phyloP scores from a whole-genome alignment of 2,329 filamentous ascomycete genomes.

The Apiospora hydei region DNA sequence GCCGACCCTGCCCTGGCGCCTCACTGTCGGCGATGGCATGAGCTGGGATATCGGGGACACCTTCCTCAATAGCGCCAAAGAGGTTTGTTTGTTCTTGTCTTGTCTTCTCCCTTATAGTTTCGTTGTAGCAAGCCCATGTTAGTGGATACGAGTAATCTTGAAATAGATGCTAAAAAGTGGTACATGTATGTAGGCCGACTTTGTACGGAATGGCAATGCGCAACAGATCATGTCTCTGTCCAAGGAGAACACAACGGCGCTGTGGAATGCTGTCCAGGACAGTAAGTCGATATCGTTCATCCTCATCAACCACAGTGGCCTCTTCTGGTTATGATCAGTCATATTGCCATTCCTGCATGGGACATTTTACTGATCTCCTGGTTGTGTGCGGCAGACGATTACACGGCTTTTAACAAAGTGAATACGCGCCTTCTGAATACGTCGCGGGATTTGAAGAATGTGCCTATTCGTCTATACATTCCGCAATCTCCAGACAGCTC shows the following conservation, averaged over 20 bases:
- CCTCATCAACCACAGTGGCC: not conserved
- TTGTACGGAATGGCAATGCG: conserved; percentile 84
- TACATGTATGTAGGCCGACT: conserved; percentile 68
- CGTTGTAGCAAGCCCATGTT: not conserved
- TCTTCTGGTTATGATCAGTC: not conserved
- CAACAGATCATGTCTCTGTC: conserved; percentile 90
- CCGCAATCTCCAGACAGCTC: conserved; percentile 59
- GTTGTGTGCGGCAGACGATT: conserved; percentile 65
- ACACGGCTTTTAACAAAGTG: conserved; percentile 74
- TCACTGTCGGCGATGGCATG: conserved; percentile 61
- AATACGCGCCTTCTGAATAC: conserved; percentile 80
- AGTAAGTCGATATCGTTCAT: conserved; percentile 55
- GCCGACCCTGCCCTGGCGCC: conserved; percentile 60
- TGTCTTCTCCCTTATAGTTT: not conserved
- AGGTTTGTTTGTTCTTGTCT: conserved; percentile 50
- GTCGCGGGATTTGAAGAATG: conserved; percentile 76
- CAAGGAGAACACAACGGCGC: conserved; percentile 80
- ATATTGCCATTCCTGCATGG: too few species aligned
- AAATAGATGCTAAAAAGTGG: not conserved
- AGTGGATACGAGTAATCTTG: not conserved
- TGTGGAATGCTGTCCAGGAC: conserved; percentile 83
- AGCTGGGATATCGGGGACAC: conserved; percentile 69
- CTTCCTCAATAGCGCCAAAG: conserved; percentile 70
- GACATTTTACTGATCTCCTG: conserved; percentile 8
- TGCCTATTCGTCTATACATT: conserved; percentile 90